These are phyloP conservation scores for Recurvomyces mirabilis DNA, from an alignment of 495 filamentous ascomycete genomes.

Conservation along the genomic window DNA sequence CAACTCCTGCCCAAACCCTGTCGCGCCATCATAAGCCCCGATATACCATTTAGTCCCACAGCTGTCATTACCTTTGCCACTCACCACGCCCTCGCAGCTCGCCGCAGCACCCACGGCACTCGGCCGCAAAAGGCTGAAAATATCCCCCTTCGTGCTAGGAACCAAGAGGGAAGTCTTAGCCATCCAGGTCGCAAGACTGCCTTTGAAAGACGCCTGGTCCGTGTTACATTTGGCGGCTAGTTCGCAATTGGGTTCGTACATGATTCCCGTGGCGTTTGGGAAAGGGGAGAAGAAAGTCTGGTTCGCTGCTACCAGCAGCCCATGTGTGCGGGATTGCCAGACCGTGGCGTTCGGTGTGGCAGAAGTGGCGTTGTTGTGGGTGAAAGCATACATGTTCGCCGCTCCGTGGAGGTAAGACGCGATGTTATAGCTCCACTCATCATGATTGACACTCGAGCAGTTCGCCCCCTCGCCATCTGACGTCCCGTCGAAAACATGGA, in stretches of 20 bases:
- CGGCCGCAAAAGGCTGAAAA: conserved; percentile 24
- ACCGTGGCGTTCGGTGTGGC: conserved; percentile 1
- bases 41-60: conserved; percentile 32
- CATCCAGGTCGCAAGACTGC: conserved; percentile 35
- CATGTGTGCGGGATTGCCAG: conserved; percentile 23
- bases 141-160: conserved; percentile 27
- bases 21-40: conserved; percentile 29
- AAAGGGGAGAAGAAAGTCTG: conserved; percentile 27
- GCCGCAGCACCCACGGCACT: conserved; percentile 31
- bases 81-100: too few relatives aligned
- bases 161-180: conserved; percentile 31
- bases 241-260: conserved; percentile 36
- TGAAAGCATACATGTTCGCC: conserved; percentile 50
- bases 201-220: conserved; percentile 36
- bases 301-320: conserved; percentile 21
- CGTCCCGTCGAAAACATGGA: conserved; percentile 1
- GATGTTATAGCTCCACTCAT: conserved; percentile 54
- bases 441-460: conserved; percentile 27
- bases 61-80: conserved; percentile 4
- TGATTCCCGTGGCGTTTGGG: conserved; percentile 30
- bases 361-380: too few relatives aligned
- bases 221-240: conserved; percentile 26
- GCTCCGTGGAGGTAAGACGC: conserved; percentile 54
- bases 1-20: conserved; percentile 54
- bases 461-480: conserved; percentile 10